A percentile compares a stretch with the other conserved stretches of the same genome.
phyloP scores from a whole-genome alignment of 1,139 yeast genomes.

The Yamadazyma spencermartinsiae region DNA sequence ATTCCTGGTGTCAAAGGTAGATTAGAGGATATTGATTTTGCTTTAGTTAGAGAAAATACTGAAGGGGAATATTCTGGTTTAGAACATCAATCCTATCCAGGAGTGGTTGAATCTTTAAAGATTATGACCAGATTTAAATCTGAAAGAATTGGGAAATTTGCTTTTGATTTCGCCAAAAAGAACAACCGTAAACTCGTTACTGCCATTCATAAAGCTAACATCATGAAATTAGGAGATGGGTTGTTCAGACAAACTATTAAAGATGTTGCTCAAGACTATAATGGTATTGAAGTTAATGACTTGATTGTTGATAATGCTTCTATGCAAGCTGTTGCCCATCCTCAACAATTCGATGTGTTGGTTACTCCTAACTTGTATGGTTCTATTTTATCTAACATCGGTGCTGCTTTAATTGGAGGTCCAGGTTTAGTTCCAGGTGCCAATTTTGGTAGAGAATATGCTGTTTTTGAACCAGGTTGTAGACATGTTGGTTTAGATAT shows the following conservation, averaged over 20 bases:
- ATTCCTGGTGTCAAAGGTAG: constrained; percentile 93
- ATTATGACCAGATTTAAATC: constrained; percentile 93
- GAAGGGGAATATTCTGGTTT: constrained; percentile 99
- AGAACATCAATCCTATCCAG: constrained; percentile 97
- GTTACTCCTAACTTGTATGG: constrained; percentile 99
- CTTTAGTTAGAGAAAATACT: constrained; percentile 91
- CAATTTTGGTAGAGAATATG: constrained; percentile 95
- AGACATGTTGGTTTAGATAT: constrained; percentile 98
- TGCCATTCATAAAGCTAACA: constrained; percentile 98
- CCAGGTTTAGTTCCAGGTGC: constrained; percentile 99
- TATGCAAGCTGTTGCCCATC: constrained; percentile 98
- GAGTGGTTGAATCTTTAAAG: constrained; percentile 95
- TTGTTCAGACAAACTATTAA: constrained; percentile 93
- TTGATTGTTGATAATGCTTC: constrained; percentile 98
- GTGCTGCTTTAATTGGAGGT: constrained; percentile 98
- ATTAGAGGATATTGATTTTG: constrained; percentile 85
- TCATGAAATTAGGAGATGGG: constrained; percentile 98
- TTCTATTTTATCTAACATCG: constrained; percentile 94
- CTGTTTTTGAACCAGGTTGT: constrained; percentile 99
- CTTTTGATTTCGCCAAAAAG: constrained; percentile 91
- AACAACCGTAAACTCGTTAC: constrained; percentile 92
- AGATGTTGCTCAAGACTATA: constrained; percentile 87
- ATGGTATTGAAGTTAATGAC: constrained; percentile 80
- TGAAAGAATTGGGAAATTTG: constrained; percentile 96
- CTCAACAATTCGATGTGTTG: constrained; percentile 96